These are phyloP conservation scores for Aphanomyces cochlioides DNA, from an alignment of 352 stramenopile species.

Conservation along the genomic window DNA sequence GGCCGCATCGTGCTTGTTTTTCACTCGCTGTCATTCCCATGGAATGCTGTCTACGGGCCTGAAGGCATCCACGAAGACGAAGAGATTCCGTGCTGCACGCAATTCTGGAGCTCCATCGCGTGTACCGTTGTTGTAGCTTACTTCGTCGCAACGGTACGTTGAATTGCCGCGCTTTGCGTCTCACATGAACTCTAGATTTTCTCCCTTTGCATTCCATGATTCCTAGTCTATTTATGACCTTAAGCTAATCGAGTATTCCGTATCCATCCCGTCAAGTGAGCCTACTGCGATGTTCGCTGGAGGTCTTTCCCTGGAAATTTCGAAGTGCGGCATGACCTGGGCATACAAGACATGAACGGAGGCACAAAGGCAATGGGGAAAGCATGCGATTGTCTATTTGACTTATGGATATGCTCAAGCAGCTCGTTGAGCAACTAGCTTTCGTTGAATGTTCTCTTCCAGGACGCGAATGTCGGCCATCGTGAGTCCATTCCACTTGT, in stretches of 20 bases:
- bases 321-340: no score
- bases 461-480: slow-evolving; percentile 83
- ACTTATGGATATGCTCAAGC: background rate
- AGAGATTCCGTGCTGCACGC: slow-evolving; percentile 14
- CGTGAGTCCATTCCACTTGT: slow-evolving; percentile 77
- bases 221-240: no score
- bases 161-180: no score
- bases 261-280: no score
- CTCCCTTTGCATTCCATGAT: no score
- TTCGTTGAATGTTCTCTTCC: slow-evolving; percentile 65
- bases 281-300: no score
- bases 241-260: no score
- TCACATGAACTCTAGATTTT: no score
- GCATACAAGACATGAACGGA: no score
- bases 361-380: no score
- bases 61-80: slow-evolving; percentile 22
- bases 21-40: slow-evolving; percentile 21
- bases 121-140: background rate
- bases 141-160: background rate
- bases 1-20: slow-evolving; percentile 14
- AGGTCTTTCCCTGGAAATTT: no score
- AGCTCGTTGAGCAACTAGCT: slow-evolving; percentile 66
- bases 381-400: no score
- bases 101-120: slow-evolving; percentile 8
- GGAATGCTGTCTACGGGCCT: slow-evolving; percentile 20